Evolutionary conservation across 176 grass and related monocot species (phyloP), one percentile per base, ranked within the genome.

Genomic region (Carex myosuroides): DNA sequence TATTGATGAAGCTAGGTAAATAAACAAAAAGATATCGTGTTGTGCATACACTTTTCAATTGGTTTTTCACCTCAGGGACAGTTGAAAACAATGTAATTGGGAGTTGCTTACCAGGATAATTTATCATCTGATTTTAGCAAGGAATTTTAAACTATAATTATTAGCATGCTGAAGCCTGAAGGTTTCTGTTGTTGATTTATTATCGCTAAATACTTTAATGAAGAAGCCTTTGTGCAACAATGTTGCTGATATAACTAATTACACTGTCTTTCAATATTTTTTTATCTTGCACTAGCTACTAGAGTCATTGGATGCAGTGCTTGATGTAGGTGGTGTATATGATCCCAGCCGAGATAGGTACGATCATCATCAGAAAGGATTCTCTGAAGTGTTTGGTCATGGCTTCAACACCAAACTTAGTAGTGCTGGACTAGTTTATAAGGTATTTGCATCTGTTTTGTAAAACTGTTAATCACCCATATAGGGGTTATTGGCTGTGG

Each of bases 281-380:
- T 84, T 68, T 84, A 83, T 78, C 53, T 80, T 17, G n/a, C 0
- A 69, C 69, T 70, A 99, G 96, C 66, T 93, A 18, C 91, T 99
- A 55, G 91, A 99, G 83, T 92, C 89, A 7, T 84, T 99, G 70
- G 93, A 99, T 68, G 96, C 86, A 0, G 96, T 95, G 71, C 96
- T 99, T 91, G 96, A 99, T 85, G 96, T 99, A 54, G 96, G 96
- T 84, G 88, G 96, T 9, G 91, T 95, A 13, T 99, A 95, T 81
- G 96, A 99, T 93, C 91, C 91, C 33, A 99, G 88, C 42, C 75
- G 46, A 18, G 86, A 95, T 77, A 89, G 79, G 33, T 99, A 93
- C n/a, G 96, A 99, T 87, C 96, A 99, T 88, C 96, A 99, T 79
- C 93, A 99, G 65, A 99, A 99, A 83, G 93, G 96, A 44, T 99